These are phyloP conservation scores for Durio zibethinus DNA, from an alignment of 345 rosid species.

Conservation along the genomic window DNA sequence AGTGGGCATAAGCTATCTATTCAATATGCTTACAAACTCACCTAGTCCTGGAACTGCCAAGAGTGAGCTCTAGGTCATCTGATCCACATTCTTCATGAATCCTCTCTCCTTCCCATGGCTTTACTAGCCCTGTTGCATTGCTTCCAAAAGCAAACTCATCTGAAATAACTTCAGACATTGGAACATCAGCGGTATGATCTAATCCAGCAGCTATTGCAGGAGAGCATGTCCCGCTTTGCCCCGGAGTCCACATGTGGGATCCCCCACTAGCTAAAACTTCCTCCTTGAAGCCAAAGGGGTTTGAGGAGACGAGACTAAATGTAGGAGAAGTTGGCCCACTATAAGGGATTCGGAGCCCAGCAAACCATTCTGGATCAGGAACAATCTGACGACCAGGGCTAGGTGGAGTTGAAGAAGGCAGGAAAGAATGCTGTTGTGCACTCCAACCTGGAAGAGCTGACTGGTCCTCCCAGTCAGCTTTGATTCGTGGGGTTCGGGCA, in stretches of 20 bases:
- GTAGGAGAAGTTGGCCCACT: constrained; percentile 87
- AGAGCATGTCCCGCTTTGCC: constrained; percentile 94
- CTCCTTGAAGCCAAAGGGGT: constrained; percentile 71
- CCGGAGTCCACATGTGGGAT: constrained; percentile 89
- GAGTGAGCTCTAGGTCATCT: constrained; percentile 97
- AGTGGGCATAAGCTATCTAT: background rate
- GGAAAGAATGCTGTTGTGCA: constrained; percentile 48
- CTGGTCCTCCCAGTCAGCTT: constrained; percentile 62
- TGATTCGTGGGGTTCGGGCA: constrained; percentile 67
- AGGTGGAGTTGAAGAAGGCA: constrained; percentile 89
- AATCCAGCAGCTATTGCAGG: constrained; percentile 74
- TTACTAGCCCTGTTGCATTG: constrained; percentile 62
- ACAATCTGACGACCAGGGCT: constrained; percentile 76
- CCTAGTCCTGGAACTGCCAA: constrained; percentile 83
- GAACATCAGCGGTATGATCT: constrained; percentile 81
- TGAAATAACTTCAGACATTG: constrained; percentile 64
- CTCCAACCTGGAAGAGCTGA: constrained; percentile 45
- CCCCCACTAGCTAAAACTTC: constrained; percentile 63
- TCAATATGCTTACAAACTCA: constrained; percentile 20
- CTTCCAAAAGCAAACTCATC: constrained; percentile 92
- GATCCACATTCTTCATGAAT: constrained; percentile 89
- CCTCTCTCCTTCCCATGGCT: constrained; percentile 99
- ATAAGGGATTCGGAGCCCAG: constrained; percentile 70
- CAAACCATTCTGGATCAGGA: constrained; percentile 85
- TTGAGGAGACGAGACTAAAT: constrained; percentile 72